Evolutionary conservation across 345 rosid species (phyloP).

Genomic region (rapeseed (Brassica napus)): Da-Ae NC_063449.1:15938001-15938500

Average conservation of each 20-base stretch:
- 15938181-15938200: slow-evolving; percentile 40
- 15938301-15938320: slow-evolving; percentile 22
- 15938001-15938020: slow-evolving; percentile 15
- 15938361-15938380: slow-evolving; percentile 59
- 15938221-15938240: background rate
- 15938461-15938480: slow-evolving; percentile 49
- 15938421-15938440: slow-evolving; percentile 57
- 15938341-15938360: slow-evolving; percentile 38
- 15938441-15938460: slow-evolving; percentile 38
- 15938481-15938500: slow-evolving; percentile 18
- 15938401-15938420: slow-evolving; percentile 51
- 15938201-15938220: slow-evolving; percentile 24
- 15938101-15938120: slow-evolving; percentile 37
- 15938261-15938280: background rate
- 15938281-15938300: slow-evolving; percentile 56
- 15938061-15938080: slow-evolving; percentile 47
- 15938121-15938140: slow-evolving; percentile 55
- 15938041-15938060: slow-evolving; percentile 46
- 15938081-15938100: slow-evolving; percentile 38
- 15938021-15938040: slow-evolving; percentile 51
- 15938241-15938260: background rate
- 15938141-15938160: slow-evolving; percentile 53
- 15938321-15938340: slow-evolving; percentile 40
- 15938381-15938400: slow-evolving; percentile 59
- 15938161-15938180: slow-evolving; percentile 59